phyloP scores from a whole-genome alignment of 148 eudicot species.

The Bassia scoparia region DNA sequence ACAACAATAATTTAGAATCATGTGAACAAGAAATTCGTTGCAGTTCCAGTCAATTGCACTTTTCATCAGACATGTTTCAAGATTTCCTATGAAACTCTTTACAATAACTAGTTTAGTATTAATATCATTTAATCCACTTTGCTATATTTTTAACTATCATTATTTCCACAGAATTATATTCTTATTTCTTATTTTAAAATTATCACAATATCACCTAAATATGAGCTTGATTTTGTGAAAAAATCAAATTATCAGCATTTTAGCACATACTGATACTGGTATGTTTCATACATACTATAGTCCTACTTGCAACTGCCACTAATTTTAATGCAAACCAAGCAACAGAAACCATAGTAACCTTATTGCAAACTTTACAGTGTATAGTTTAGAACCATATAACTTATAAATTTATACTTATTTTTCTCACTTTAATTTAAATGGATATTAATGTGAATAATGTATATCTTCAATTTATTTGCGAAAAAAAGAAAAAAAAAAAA shows the following conservation, averaged over 20 bases:
- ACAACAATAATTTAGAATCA: neutral
- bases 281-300: neutral
- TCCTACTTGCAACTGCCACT: neutral
- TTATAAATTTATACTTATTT: neutral
- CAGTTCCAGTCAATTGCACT: neutral
- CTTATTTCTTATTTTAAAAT: neutral
- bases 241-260: neutral
- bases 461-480: too few relatives aligned
- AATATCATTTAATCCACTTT: neutral
- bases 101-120: neutral
- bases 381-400: neutral
- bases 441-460: too few relatives aligned
- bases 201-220: too few relatives aligned
- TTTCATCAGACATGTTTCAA: neutral
- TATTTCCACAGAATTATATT: neutral
- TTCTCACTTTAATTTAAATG: too few relatives aligned
- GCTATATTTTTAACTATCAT: neutral
- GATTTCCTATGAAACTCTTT: neutral
- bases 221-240: too few relatives aligned
- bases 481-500: too few relatives aligned
- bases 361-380: too few relatives aligned
- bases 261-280: too few relatives aligned
- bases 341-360: neutral
- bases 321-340: neutral
- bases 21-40: neutral